A percentile compares a stretch with the other conserved stretches of the same genome.
Evolutionary conservation across 2,329 filamentous ascomycete genomes (phyloP).

Genomic region (Epichloe gansuensis): DNA sequence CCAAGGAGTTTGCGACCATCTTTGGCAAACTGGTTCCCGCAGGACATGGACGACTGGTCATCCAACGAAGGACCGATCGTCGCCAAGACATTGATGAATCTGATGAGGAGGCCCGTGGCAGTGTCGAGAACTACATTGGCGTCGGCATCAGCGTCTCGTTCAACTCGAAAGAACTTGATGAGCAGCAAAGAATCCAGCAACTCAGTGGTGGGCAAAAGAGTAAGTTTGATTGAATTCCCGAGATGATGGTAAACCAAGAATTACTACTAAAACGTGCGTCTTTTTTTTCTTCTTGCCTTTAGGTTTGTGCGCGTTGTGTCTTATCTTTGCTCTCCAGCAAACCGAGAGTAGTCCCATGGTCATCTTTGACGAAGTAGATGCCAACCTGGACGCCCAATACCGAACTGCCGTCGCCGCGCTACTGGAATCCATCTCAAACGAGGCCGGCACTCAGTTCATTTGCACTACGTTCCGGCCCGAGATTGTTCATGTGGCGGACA

Average conservation of each 20-base stretch:
- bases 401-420: constrained; percentile 88
- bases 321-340: constrained; percentile 97
- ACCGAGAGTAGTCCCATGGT: constrained; percentile 97
- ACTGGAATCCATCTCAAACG: constrained; percentile 62
- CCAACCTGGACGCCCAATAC: constrained; percentile 96
- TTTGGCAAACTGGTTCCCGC: constrained; percentile 93
- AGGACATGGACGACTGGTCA: constrained; percentile 80
- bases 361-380: constrained; percentile 97
- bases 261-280: too few relatives aligned
- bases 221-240: constrained; percentile 29
- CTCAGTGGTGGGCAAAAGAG: constrained; percentile 96
- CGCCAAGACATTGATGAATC: constrained; percentile 47
- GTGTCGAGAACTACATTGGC: constrained; percentile 89
- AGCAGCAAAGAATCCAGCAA: constrained; percentile 96
- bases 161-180: constrained; percentile 89
- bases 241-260: too few relatives aligned
- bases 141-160: constrained; percentile 97
- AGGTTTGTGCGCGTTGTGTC: constrained; percentile 90
- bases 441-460: constrained; percentile 70
- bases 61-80: constrained; percentile 77
- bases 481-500: constrained; percentile 89
- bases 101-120: constrained; percentile 53
- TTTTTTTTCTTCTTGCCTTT: not conserved
- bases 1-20: constrained; percentile 79
- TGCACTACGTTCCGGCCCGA: constrained; percentile 97